phyloP scores from a whole-genome alignment of 768 basidiomycete genomes.

The Boletellus ananiceps region DNA sequence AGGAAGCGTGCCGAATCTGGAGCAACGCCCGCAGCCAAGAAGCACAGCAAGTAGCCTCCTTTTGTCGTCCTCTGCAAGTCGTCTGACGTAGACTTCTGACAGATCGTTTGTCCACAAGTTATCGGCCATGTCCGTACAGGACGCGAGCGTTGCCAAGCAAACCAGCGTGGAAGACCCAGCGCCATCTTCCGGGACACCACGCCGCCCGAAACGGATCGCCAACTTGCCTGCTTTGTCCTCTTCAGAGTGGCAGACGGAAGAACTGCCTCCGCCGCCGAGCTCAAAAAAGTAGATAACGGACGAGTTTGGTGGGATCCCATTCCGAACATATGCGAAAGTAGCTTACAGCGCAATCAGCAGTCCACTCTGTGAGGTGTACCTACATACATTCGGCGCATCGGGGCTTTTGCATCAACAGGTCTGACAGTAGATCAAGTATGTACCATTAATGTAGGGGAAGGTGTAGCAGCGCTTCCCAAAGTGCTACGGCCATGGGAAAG shows the following conservation, averaged over 20 bases:
- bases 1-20: slow-evolving; percentile 73
- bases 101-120: slow-evolving; percentile 22
- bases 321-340: too few relatives aligned
- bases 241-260: slow-evolving; percentile 52
- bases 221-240: slow-evolving; percentile 46
- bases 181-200: slow-evolving; percentile 6
- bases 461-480: too few relatives aligned
- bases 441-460: too few relatives aligned
- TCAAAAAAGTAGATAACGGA: not conserved
- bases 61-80: not conserved
- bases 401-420: too few relatives aligned
- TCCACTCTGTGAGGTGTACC: too few relatives aligned
- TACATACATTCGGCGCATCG: too few relatives aligned
- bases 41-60: slow-evolving; percentile 51
- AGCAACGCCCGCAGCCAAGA: slow-evolving; percentile 67
- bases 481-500: too few relatives aligned
- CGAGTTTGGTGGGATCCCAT: too few relatives aligned
- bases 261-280: slow-evolving; percentile 39
- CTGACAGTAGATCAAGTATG: too few relatives aligned
- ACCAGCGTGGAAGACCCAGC: not conserved
- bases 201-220: slow-evolving; percentile 27
- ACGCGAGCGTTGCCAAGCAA: not conserved
- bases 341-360: too few relatives aligned
- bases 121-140: slow-evolving; percentile 31
- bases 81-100: not conserved